These are phyloP conservation scores for Candida awuae DNA, from an alignment of 805 yeast genomes.

Conservation along the genomic window DNA sequence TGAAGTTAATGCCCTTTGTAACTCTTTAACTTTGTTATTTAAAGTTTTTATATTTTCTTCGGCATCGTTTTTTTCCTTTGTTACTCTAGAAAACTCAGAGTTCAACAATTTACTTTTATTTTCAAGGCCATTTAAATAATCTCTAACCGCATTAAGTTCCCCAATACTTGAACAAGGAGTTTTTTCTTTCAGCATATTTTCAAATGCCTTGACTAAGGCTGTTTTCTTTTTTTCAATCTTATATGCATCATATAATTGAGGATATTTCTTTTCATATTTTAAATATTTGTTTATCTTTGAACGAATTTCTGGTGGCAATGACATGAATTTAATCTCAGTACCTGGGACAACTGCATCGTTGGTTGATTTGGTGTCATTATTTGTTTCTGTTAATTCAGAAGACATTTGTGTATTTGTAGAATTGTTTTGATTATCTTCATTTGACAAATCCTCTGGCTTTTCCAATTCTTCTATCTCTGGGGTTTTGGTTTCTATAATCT, in stretches of 20 bases:
- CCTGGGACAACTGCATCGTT: slow-evolving; percentile 15
- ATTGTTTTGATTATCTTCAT: not conserved
- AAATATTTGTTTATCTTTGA: slow-evolving; percentile 64
- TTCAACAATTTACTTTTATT: slow-evolving; percentile 54
- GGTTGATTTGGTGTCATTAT: not conserved
- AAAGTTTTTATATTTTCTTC: slow-evolving; percentile 12
- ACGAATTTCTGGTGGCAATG: slow-evolving; percentile 49
- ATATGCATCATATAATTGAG: slow-evolving; percentile 75
- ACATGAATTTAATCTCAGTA: slow-evolving; percentile 28
- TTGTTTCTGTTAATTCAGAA: not conserved
- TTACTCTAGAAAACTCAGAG: slow-evolving; percentile 52
- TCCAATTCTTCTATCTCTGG: slow-evolving; percentile 39
- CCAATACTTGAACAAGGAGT: slow-evolving; percentile 74
- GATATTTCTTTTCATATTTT: slow-evolving; percentile 88
- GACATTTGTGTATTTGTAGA: not conserved
- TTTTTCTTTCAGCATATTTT: slow-evolving; percentile 60
- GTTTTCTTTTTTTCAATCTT: slow-evolving; percentile 66
- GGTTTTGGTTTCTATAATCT: slow-evolving; percentile 34
- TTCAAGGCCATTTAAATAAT: slow-evolving; percentile 56
- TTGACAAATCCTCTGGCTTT: slow-evolving; percentile 34
- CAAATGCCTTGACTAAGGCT: slow-evolving; percentile 54
- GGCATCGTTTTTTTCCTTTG: slow-evolving; percentile 18
- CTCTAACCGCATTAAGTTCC: slow-evolving; percentile 63
- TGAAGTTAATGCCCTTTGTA: slow-evolving; percentile 12
- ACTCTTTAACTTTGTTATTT: slow-evolving; percentile 10